Base-by-base conservation (phyloP, 2,329 filamentous ascomycete genomes). In the Coleophoma eucalyptorum region DNA sequence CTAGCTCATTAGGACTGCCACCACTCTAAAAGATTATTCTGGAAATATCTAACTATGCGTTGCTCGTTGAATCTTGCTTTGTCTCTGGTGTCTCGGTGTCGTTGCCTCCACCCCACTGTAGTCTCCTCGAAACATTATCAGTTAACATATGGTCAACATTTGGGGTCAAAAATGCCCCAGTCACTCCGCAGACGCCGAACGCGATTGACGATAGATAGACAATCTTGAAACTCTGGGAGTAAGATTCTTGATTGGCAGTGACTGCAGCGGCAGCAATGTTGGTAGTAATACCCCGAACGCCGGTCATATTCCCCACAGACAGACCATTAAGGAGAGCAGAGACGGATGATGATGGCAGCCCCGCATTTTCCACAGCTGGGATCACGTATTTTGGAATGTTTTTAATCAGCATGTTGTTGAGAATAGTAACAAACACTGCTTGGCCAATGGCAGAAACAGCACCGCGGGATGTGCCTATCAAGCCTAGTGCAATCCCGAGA, bases 151-250 rank as follows among this genome's bases (percentile, higher is more conserved):
- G 54, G 50, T 70, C 67, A 2, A 67, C 62, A 42, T 68, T 62
- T 11, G 63, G 65, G 33, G 64, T 46, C 43, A 65, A 57, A 48
- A 65, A 51, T 8, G 62, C 62, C 7, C 58, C 60, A 33, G 68
- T 60, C 18, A 69, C 50, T 3, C 62, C 61, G 1, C 68, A 52
- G 3, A 57, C 65, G 8, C 65, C 66, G 53, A 70, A 70, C 2
- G 63, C 64, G 50, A 70, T 68, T 26, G 62, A 68, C 4, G 63
- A 55, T n/a, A 69, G 58, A 55, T 67, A 71, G 2, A 70, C 64
- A 0, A 65, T 69, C 16, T 62, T 58, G 51, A 49, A 52, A 34
- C 21, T 34, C 38, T 45, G 49, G 38, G 18, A 51, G 51, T 67
- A 69, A 5, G 69, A 66, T 10, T 63, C 56, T 8, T 65, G 62